Base-by-base conservation (phyloP, 768 basidiomycete species). In the Pisolithus tinctorius region DNA sequence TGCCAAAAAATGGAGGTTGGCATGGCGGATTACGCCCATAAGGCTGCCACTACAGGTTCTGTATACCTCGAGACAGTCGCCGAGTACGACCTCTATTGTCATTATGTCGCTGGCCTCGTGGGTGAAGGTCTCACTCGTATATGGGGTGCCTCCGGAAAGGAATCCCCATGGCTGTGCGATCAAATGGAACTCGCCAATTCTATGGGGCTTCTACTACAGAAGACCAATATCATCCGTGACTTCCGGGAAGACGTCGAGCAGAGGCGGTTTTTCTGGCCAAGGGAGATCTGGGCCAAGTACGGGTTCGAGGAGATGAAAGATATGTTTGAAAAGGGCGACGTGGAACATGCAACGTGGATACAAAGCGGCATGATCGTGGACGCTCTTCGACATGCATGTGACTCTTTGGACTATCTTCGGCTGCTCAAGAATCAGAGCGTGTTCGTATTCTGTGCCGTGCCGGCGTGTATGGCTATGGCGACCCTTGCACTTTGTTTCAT, bases 211-310 rank as follows among this genome's bases (percentile, higher is more conserved):
- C 73, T 97, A 42, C 80, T 99, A 10, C 95, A 99, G 68, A 99
- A 99, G 71, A 96, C 93, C 26, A 99, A 99, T 68, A 96, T 99
- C 68, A 90, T 93, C 49, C 89, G 95, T 53, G 95, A 99, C 69
- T 90, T 82, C 72, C 82, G 87, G 42, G 95, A 99, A 68, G 95
- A 99, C 66, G 77, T 82, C 13, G 86, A 94, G 40, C 78, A 94
- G 25, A 73, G 76, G 7, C 81, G 95, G 40, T 87, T 79, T 63
- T 98, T 97, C 76, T 99, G 96, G 94, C 95, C 95, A 0, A 78
- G 76, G 44, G 93, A 93, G 65, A 91, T 99, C 42, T 98, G 92
- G 92, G 82, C 76, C 5, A 74, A 74, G 50, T 86, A 86, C 55
- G 84, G 84, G 4, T 91, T 93, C 70, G 70, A 69, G 48, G 79